Conservation (phyloP, 2,329 filamentous ascomycete genomes). For the Metarhizium guizhouense region DNA sequence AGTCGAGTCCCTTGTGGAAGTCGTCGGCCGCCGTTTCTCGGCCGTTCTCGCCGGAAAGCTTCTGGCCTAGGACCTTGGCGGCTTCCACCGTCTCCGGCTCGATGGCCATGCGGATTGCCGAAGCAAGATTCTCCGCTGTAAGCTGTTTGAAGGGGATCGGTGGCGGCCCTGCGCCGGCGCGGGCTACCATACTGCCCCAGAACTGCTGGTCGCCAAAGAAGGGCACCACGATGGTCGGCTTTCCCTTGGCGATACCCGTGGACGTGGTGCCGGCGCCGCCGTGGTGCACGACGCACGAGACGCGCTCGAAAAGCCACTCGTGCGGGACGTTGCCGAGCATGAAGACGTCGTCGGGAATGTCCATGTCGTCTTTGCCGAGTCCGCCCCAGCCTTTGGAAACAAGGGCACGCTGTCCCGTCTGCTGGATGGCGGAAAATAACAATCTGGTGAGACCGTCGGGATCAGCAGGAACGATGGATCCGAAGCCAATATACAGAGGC, state of each 20-base stretch:
- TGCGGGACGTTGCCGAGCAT: slow-evolving; percentile 68
- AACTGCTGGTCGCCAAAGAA: no score
- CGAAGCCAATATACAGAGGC: slow-evolving; percentile 27
- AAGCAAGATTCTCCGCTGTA: no score
- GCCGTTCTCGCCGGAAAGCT: no score
- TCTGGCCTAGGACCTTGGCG: no score
- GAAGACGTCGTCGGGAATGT: slow-evolving; percentile 53
- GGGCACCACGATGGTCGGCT: slow-evolving; percentile 38
- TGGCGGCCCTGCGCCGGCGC: no score
- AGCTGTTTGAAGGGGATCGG: no score
- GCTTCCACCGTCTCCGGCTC: no score
- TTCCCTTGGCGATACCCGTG: slow-evolving; percentile 60
- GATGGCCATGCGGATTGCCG: no score
- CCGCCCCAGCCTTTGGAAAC: slow-evolving; percentile 72
- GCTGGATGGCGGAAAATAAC: slow-evolving; percentile 60
- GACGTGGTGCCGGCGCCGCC: slow-evolving; percentile 72
- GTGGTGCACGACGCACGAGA: slow-evolving; percentile 60
- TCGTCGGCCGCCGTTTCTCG: no score
- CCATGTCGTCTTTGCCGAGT: slow-evolving; percentile 40
- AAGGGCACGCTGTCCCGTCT: slow-evolving; percentile 59
- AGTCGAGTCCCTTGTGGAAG: no score
- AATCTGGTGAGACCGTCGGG: slow-evolving; percentile 58
- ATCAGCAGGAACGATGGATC: slow-evolving; percentile 67
- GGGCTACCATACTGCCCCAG: no score
- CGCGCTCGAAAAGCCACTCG: slow-evolving; percentile 65